Evolutionary conservation across 148 eudicot species (phyloP).

Genomic region (Silene uniflora): DNA sequence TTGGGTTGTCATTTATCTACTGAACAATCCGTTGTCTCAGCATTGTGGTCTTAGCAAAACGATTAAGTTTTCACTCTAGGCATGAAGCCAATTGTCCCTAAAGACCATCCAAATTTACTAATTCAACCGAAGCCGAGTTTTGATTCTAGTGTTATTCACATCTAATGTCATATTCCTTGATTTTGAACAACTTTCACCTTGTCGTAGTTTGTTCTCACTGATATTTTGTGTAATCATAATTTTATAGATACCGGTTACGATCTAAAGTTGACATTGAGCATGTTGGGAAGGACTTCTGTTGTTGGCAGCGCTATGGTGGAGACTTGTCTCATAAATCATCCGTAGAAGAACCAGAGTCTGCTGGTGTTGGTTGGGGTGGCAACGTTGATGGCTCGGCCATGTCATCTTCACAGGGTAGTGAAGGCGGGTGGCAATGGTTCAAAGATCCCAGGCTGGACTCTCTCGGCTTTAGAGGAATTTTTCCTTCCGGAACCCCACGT

Average conservation of each 20-base stretch:
- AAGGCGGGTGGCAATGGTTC: conserved; percentile 75
- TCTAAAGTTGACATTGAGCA: conserved; percentile 90
- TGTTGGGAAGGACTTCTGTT: conserved; percentile 54
- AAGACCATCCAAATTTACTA: neutral
- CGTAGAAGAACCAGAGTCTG: conserved; percentile 62
- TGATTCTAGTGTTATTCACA: neutral
- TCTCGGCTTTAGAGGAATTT: conserved; percentile 90
- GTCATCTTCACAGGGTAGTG: conserved; percentile 58
- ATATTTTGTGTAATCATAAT: conserved; percentile 8
- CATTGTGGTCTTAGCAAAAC: too few relatives aligned
- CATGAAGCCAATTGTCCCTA: neutral
- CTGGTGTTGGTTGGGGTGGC: conserved; percentile 77
- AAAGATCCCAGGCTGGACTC: conserved; percentile 79
- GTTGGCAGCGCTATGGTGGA: conserved; percentile 89
- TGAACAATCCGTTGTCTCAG: too few relatives aligned
- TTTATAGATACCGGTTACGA: conserved; percentile 69
- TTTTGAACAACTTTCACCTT: neutral
- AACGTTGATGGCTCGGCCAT: conserved; percentile 49
- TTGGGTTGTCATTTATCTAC: too few relatives aligned
- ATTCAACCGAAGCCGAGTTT: neutral
- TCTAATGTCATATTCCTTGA: neutral
- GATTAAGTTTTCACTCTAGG: too few relatives aligned
- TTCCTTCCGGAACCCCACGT: conserved; percentile 74
- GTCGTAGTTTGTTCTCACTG: conserved; percentile 1
- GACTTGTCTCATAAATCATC: conserved; percentile 34